These are phyloP conservation scores for Raddia guianensis DNA, from an alignment of 176 grass and related monocot genomes.

Conservation along the genomic window DNA sequence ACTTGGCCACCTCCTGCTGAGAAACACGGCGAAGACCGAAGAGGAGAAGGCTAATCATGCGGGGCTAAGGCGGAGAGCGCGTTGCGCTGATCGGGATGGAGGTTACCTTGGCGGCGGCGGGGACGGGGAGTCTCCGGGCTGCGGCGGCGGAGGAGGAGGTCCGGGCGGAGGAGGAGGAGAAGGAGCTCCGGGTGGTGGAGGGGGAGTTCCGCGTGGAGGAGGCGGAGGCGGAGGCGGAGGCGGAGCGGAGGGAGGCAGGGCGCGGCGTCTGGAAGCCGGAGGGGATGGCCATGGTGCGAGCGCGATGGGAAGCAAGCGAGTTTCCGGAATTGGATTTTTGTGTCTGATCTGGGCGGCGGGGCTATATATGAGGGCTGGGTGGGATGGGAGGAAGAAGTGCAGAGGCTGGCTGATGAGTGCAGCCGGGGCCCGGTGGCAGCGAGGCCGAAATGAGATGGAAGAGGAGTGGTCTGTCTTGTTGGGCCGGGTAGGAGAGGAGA, in stretches of 20 bases:
- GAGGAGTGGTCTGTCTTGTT: too few species aligned
- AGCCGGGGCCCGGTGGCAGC: too few species aligned
- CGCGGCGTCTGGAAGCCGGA: neutral
- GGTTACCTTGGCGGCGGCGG: slow-evolving; percentile 8
- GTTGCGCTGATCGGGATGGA: neutral
- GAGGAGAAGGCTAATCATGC: slow-evolving; percentile 3
- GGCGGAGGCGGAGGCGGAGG: neutral
- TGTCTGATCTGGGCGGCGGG: neutral
- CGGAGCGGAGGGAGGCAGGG: neutral
- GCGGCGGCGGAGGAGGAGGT: neutral
- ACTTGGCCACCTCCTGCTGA: slow-evolving; percentile 4
- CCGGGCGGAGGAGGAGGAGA: neutral
- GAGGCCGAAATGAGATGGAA: too few species aligned
- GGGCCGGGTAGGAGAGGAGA: too few species aligned
- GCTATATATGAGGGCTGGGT: too few species aligned
- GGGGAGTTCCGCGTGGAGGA: neutral
- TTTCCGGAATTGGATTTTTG: neutral
- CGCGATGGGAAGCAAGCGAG: neutral
- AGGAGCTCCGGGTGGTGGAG: neutral
- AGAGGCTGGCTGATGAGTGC: too few species aligned
- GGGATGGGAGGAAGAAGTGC: too few species aligned
- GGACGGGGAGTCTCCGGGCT: neutral
- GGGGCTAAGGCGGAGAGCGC: neutral
- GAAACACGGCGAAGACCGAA: neutral
- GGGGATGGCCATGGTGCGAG: slow-evolving; percentile 8